Evolutionary conservation across 164 flowering plant genomes (phyloP).

Genomic region (Sextonia rubra): DNA sequence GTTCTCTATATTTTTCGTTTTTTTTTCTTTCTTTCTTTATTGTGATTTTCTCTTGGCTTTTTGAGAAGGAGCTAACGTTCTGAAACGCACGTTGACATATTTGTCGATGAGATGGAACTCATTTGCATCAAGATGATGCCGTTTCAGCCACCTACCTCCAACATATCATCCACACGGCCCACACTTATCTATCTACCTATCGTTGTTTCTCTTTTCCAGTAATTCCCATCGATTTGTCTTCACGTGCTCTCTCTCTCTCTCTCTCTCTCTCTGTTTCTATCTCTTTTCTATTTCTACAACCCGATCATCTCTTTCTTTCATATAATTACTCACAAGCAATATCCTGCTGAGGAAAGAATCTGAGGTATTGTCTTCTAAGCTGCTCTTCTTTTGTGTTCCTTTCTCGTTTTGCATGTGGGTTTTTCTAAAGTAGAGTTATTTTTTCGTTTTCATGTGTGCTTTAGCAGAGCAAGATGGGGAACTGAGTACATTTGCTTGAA

Average conservation of each 20-base stretch:
- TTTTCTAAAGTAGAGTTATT: background rate
- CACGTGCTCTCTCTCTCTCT: background rate
- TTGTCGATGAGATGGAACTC: background rate
- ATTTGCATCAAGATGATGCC: background rate
- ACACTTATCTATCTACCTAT: background rate
- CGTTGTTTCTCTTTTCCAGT: no score
- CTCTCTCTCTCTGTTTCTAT: background rate
- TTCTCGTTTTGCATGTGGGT: background rate
- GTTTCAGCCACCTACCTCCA: background rate
- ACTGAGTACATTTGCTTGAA: background rate
- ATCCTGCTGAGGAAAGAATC: no score
- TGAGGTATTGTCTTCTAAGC: background rate
- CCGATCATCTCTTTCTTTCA: background rate
- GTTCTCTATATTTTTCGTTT: no score
- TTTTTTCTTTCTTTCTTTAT: no score
- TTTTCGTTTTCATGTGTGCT: background rate
- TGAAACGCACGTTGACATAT: background rate
- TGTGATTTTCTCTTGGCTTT: no score
- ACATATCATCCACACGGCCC: background rate
- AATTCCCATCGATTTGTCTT: background rate
- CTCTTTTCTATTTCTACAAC: background rate
- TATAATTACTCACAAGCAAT: no score
- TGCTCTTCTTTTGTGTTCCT: background rate
- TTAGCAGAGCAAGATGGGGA: background rate
- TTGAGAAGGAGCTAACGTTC: background rate